Base-by-base conservation (phyloP, 1,284 basidiomycete species). In the Cryptococcus floricola region DNA sequence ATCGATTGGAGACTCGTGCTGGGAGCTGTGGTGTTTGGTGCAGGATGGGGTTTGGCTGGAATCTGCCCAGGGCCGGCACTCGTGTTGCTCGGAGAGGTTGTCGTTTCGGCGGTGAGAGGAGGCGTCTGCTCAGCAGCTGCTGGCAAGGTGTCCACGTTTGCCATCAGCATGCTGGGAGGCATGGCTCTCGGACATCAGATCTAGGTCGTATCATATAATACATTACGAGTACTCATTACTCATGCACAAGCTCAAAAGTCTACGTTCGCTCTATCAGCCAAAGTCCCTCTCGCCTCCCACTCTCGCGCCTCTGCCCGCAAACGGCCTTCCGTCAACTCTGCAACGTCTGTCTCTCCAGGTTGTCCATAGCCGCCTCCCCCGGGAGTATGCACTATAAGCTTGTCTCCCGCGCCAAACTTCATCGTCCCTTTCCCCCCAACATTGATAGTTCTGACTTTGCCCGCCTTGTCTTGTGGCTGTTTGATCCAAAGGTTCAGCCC, bases 391-490 rank as follows among this genome's bases (percentile, higher is more conserved):
- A 73, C 42, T 23, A 68, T 57, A 39, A 73, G 38, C 6, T 54
- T 44, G 52, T 73, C 71, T 0, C 71, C 71, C 0, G 63, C 56
- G 5, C 53, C 54, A 48, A 65, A 53, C 19, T 59, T 54, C 45
- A 93, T 83, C 0, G 89, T 91, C 45, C 87, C 88, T 75, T 97
- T 97, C 8, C 93, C 91, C 18, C 93, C 92, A 42, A 97, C 85
- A 69, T 94, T 96, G 68, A 97, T 87, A 37, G 83, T 79, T 19
- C 91, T 81, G n/a, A 39, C 48, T 44, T 75, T 79, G 28, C 93
- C 90, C 47, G 87, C 89, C 27, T 92, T 41, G 13, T 38, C 52
- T 31, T 49, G 46, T 1, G 93, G 92, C 41, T 58, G 54, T 49
- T 65, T 65, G 39, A 65, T 41, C 70, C 70, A 73, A 9, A 60